Conservation (phyloP, 1,284 basidiomycete genomes). For the Boletus albobrunnescens region DNA sequence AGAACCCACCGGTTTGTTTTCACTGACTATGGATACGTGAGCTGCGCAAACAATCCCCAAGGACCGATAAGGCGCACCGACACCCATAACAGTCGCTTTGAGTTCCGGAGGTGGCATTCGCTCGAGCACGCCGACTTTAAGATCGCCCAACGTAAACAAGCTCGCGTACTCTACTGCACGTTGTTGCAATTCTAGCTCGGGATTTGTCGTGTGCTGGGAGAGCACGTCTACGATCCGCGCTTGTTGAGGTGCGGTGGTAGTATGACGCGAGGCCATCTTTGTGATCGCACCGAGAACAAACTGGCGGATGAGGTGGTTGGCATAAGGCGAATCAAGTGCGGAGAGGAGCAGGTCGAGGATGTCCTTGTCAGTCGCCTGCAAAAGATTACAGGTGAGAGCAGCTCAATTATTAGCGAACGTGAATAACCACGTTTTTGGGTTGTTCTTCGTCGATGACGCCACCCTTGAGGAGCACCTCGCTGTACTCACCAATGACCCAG, state of each 20-base stretch:
- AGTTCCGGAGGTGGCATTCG: constrained; percentile 98
- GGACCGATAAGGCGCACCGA: constrained; percentile 46
- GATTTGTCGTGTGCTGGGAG: constrained; percentile 74
- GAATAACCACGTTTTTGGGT: constrained; percentile 56
- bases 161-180: constrained; percentile 93
- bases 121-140: constrained; percentile 89
- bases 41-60: background rate
- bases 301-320: constrained; percentile 87
- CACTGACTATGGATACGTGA: constrained; percentile 60
- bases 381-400: constrained; percentile 2
- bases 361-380: constrained; percentile 74
- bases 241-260: constrained; percentile 64
- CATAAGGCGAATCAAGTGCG: constrained; percentile 91
- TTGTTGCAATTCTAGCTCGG: constrained; percentile 94
- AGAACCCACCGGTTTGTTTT: constrained; percentile 91
- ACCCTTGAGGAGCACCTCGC: constrained; percentile 84
- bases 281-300: constrained; percentile 89
- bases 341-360: constrained; percentile 85
- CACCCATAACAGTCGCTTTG: constrained; percentile 89
- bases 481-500: constrained; percentile 97
- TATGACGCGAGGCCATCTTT: constrained; percentile 82
- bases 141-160: constrained; percentile 70
- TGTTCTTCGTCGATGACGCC: constrained; percentile 89
- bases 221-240: constrained; percentile 77
- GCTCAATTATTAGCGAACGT: background rate